These are phyloP conservation scores for Ceratobasidium sp. DNA, from an alignment of 1,284 basidiomycete species.

Conservation along the genomic window DNA sequence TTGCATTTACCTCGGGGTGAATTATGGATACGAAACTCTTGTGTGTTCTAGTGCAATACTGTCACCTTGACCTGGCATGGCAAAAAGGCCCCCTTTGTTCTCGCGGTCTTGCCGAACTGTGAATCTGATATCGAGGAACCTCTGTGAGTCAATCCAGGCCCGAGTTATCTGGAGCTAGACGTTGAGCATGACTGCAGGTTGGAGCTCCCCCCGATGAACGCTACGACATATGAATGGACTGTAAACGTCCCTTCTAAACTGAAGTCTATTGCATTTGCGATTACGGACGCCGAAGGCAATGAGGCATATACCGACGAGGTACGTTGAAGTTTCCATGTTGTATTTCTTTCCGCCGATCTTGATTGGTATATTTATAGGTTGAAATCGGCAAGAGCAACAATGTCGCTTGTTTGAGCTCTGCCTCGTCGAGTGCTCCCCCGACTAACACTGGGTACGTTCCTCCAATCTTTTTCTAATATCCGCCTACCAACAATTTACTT, in stretches of 20 bases:
- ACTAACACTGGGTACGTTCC: neutral
- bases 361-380: slow-evolving; percentile 9
- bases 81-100: slow-evolving; percentile 34
- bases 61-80: slow-evolving; percentile 32
- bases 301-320: slow-evolving; percentile 43
- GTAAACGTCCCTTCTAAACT: slow-evolving; percentile 33
- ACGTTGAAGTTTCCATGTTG: neutral
- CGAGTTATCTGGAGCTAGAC: neutral
- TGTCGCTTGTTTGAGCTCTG: slow-evolving; percentile 27
- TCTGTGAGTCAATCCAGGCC: slow-evolving; percentile 21
- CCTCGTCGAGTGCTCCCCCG: neutral
- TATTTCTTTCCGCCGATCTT: neutral
- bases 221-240: slow-evolving; percentile 36
- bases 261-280: slow-evolving; percentile 35
- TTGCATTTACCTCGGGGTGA: neutral
- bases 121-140: slow-evolving; percentile 18
- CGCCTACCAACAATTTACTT: neutral
- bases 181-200: slow-evolving; percentile 13
- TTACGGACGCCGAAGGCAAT: slow-evolving; percentile 28
- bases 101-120: slow-evolving; percentile 37
- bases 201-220: slow-evolving; percentile 28
- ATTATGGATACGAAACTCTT: neutral
- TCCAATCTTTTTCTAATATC: neutral
- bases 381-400: slow-evolving; percentile 25
- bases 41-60: slow-evolving; percentile 23